These are phyloP conservation scores for Cymodocea nodosa DNA, from an alignment of 116 monocot species.

Conservation along the genomic window DNA sequence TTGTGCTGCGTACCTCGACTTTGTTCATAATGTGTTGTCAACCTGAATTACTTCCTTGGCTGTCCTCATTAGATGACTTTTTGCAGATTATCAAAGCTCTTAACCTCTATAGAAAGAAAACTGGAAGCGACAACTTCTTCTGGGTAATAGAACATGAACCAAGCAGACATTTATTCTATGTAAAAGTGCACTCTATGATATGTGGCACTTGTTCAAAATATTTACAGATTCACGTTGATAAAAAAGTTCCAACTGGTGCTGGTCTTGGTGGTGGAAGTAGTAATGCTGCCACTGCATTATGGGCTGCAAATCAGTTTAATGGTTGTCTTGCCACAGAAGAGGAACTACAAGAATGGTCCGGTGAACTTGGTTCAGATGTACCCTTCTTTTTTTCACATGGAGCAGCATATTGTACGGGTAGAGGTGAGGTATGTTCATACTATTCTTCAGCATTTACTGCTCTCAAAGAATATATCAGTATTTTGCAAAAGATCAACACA, in stretches of 20 bases:
- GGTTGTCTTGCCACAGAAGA: conserved; percentile 64
- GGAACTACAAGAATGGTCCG: conserved; percentile 91
- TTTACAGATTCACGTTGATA: conserved; percentile 85
- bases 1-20: no score
- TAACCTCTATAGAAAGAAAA: conserved; percentile 88
- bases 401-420: conserved; percentile 90
- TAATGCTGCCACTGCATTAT: conserved; percentile 93
- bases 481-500: not conserved
- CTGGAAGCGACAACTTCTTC: conserved; percentile 78
- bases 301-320: conserved; percentile 97
- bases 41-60: not conserved
- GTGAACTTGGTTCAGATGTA: conserved; percentile 92
- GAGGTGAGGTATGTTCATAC: conserved; percentile 69
- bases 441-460: not conserved
- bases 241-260: conserved; percentile 92
- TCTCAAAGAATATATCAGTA: not conserved
- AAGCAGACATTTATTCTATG: not conserved
- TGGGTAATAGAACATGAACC: conserved; percentile 41
- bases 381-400: conserved; percentile 97
- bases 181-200: not conserved
- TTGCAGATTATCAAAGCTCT: conserved; percentile 94
- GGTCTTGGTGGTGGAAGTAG: conserved; percentile 99
- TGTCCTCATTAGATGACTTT: not conserved
- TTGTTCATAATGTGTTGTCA: not conserved
- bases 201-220: not conserved